Evolutionary conservation across 2,329 filamentous ascomycete species (phyloP), one percentile per base, ranked within the genome.

Genomic region (Sarocladium oryzae): DNA sequence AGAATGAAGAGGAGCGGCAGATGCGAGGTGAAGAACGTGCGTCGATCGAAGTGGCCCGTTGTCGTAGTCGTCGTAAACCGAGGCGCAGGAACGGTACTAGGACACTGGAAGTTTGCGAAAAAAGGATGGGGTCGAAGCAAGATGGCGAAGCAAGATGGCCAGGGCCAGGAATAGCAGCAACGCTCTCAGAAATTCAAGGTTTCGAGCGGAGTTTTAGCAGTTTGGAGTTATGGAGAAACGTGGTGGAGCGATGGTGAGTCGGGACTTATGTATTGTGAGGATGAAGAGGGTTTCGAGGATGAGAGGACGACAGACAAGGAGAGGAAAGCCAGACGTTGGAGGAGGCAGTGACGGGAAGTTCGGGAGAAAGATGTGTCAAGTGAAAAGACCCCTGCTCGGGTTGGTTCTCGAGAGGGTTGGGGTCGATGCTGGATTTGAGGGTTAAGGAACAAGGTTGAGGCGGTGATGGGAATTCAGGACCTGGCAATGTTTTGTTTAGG

Each of bases 341-440:
- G 16, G 28, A 15, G 30, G 16, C 20, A 33, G 20, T 5, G 43
- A 2, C 18, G 26, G 7, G 28, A 48, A 48, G 26, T 20, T 43
- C 23, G 23, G 40, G 23, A 15, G 5, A 24, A 26, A 16, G 11
- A 23, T 26, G 40, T 28, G 40, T 43, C 40, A 28, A 43, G n/a
- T 43, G 36, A 20, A 18, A 21, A 43, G 40, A 16, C 40, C 40
- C 40, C 40, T 43, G 40, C 15, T 26, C 21, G n/a, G n/a, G 26
- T 3, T 13, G 21, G 24, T 13, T 13, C 21, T 20, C 6, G 23
- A 24, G 23, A 16, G 7, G n/a, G 36, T 6, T 26, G 40, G 23
- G 46, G 46, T 36, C 46, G 55, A 49, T n/a, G 16, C 37, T 18
- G 32, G 37, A 32, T 30, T 35, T 28, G 30, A 49, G 32, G 7